phyloP scores from a whole-genome alignment of 768 basidiomycete genomes.

The Ephemerocybe angulata region DNA sequence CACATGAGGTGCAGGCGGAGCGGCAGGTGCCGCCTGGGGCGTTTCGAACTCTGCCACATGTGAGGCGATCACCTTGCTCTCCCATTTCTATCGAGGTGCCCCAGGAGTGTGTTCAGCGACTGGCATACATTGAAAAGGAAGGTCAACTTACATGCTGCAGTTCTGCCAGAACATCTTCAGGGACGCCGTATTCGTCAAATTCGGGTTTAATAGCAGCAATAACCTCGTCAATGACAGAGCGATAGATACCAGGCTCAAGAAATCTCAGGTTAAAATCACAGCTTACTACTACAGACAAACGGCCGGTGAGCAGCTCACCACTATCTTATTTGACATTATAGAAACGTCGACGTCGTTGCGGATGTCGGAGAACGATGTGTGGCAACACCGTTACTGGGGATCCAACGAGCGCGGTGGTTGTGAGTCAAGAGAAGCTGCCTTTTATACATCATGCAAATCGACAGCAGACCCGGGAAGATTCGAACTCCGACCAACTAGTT shows the following conservation, averaged over 20 bases:
- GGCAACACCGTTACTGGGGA: constrained; percentile 33
- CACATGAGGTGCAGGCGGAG: constrained; percentile 38
- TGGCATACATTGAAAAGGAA: constrained; percentile 13
- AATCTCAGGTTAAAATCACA: constrained; percentile 47
- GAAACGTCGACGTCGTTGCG: constrained; percentile 27
- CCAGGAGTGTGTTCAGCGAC: constrained; percentile 16
- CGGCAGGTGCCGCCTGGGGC: constrained; percentile 31
- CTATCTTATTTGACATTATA: constrained; percentile 95
- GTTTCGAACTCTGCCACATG: constrained; percentile 92
- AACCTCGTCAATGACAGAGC: constrained; percentile 95
- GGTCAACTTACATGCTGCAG: constrained; percentile 75
- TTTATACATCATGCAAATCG: constrained; percentile 50
- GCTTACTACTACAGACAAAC: constrained; percentile 52
- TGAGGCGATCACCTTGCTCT: constrained; percentile 88
- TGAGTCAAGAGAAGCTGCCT: constrained; percentile 35
- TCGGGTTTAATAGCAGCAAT: constrained; percentile 83
- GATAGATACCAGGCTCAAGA: constrained; percentile 86
- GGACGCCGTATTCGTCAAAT: constrained; percentile 95
- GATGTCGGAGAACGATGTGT: constrained; percentile 27
- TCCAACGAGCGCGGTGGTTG: constrained; percentile 39
- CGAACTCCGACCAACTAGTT: constrained; percentile 40
- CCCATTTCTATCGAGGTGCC: constrained; percentile 76
- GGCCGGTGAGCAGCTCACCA: constrained; percentile 84
- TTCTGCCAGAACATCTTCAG: constrained; percentile 84
- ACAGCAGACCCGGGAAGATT: constrained; percentile 36